A percentile compares a stretch with the other conserved stretches of the same genome.
Evolutionary conservation across 192 early-diverging fungal genomes (phyloP).

Genomic region (Cladochytrium replicatum): DNA sequence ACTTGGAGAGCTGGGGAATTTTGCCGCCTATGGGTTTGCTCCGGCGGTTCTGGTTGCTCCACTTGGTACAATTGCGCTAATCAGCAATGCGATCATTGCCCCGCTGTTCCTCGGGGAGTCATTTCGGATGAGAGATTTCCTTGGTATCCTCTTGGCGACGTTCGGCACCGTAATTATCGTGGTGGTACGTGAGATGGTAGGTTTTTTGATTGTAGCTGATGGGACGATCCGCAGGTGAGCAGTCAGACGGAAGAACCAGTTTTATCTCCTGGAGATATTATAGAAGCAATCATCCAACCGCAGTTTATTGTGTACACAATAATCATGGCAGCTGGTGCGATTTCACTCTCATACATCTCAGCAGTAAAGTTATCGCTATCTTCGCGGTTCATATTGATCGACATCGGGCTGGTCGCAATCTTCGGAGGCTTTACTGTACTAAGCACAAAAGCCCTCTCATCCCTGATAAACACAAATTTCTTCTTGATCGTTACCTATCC

Average conservation of each 20-base stretch:
- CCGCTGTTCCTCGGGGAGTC: conserved; percentile 57
- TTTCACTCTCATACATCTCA: conserved; percentile 3
- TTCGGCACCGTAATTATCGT: conserved; percentile 56
- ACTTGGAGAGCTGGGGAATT: conserved; percentile 48
- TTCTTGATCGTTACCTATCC: conserved; percentile 54
- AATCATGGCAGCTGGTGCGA: conserved; percentile 1
- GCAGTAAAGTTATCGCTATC: conserved; percentile 35
- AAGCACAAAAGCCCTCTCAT: conserved; percentile 58
- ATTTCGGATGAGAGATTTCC: conserved; percentile 46
- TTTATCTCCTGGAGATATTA: conserved; percentile 10
- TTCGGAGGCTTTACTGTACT: conserved; percentile 65
- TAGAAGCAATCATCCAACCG: conserved; percentile 6
- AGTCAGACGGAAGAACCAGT: conserved; percentile 12
- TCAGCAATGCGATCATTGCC: conserved; percentile 61
- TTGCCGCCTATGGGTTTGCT: conserved; percentile 62
- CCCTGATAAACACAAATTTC: conserved; percentile 50
- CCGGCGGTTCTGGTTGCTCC: conserved; percentile 65
- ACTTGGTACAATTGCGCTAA: conserved; percentile 59
- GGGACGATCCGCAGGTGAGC: no score
- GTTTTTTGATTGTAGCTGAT: no score
- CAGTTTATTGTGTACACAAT: conserved; percentile 12
- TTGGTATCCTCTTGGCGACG: conserved; percentile 52
- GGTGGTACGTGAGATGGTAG: conserved; percentile 8
- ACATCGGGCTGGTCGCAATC: conserved; percentile 56
- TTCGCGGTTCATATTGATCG: conserved; percentile 58